Evolutionary conservation across 306 rosid species (phyloP).

Genomic region (Carpinus viminea): DNA sequence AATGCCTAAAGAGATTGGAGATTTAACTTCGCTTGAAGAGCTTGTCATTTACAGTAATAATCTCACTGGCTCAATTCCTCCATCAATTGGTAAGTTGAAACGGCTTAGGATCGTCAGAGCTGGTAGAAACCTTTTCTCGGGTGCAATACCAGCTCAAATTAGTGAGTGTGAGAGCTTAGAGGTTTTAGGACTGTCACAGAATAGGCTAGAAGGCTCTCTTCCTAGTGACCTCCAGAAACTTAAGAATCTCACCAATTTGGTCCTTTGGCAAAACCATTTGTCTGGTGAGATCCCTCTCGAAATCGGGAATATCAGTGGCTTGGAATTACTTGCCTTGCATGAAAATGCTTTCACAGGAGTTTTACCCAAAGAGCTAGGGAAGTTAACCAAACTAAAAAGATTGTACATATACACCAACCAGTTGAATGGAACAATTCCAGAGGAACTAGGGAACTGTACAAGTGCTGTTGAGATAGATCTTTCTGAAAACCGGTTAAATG

Average conservation of each 20-base stretch:
- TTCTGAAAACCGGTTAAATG: conserved; percentile 62
- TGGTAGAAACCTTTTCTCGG: conserved; percentile 56
- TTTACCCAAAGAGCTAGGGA: conserved; percentile 61
- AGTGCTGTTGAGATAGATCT: conserved; percentile 68
- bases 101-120: conserved; percentile 64
- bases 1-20: conserved; percentile 54
- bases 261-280: conserved; percentile 65
- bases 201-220: conserved; percentile 60
- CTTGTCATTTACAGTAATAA: conserved; percentile 70
- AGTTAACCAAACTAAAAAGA: conserved; percentile 43
- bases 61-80: conserved; percentile 64
- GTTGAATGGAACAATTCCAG: conserved; percentile 70
- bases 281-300: conserved; percentile 69
- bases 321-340: conserved; percentile 69
- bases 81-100: conserved; percentile 54
- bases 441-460: conserved; percentile 65
- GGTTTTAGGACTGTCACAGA: conserved; percentile 70
- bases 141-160: conserved; percentile 54
- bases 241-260: conserved; percentile 58
- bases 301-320: conserved; percentile 59
- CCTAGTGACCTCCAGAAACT: conserved; percentile 65
- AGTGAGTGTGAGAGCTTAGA: conserved; percentile 63
- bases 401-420: conserved; percentile 70
- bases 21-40: conserved; percentile 57
- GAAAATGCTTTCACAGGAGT: conserved; percentile 49